Conservation (phyloP, 805 yeast species). For the Sporopachydermia quercuum region DNA sequence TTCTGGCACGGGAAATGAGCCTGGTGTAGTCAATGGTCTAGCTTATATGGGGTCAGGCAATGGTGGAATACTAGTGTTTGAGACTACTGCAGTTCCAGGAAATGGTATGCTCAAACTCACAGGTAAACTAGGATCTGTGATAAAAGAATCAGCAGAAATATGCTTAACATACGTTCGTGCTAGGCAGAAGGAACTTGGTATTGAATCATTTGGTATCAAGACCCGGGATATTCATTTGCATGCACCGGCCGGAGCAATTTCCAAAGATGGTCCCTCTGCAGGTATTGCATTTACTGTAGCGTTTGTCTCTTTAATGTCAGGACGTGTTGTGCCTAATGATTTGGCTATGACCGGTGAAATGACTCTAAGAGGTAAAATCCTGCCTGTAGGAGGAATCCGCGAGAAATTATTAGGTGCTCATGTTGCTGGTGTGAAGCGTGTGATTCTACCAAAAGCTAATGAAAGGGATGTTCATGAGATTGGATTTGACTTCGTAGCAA, state of each 20-base stretch:
- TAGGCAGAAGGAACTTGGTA: slow-evolving; percentile 24
- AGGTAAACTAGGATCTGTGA: slow-evolving; percentile 70
- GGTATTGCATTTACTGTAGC: slow-evolving; percentile 12
- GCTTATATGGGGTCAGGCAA: slow-evolving; percentile 80
- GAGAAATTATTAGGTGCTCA: slow-evolving; percentile 74
- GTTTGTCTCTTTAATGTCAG: neutral
- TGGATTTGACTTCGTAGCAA: slow-evolving; percentile 20
- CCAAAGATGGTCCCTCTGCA: slow-evolving; percentile 44
- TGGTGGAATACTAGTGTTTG: slow-evolving; percentile 70
- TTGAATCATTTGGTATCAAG: slow-evolving; percentile 25
- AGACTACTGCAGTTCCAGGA: slow-evolving; percentile 51
- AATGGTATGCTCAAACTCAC: slow-evolving; percentile 43
- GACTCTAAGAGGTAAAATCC: slow-evolving; percentile 59
- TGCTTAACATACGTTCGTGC: slow-evolving; percentile 61
- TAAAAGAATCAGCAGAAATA: slow-evolving; percentile 69
- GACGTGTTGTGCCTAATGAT: slow-evolving; percentile 9
- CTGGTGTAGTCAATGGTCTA: slow-evolving; percentile 76
- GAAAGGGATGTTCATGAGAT: slow-evolving; percentile 52
- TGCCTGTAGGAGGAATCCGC: slow-evolving; percentile 72
- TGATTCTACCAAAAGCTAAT: slow-evolving; percentile 59
- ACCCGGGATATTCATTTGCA: slow-evolving; percentile 51
- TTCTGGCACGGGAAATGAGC: slow-evolving; percentile 27
- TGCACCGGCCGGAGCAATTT: slow-evolving; percentile 56
- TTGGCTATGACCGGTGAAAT: slow-evolving; percentile 85
- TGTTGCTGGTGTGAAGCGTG: slow-evolving; percentile 44